phyloP scores from a whole-genome alignment of 768 basidiomycete species.

The Sporobolomyces pararoseus region DNA sequence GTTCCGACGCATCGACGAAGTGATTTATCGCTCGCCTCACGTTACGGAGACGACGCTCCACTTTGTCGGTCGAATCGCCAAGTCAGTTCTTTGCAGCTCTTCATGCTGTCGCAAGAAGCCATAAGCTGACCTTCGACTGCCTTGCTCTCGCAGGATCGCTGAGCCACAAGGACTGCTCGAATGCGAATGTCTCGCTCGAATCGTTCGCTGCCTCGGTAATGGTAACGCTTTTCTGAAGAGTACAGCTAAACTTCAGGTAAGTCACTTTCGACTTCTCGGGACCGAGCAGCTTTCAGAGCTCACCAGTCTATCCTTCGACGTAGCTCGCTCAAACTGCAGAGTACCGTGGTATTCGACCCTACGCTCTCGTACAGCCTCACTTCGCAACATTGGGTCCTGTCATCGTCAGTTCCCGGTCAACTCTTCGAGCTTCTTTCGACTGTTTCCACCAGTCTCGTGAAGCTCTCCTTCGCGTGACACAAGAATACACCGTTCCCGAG shows the following conservation, averaged over 20 bases:
- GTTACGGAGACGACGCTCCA: conserved; percentile 21
- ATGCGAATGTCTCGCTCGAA: conserved; percentile 15
- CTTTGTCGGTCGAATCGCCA: conserved; percentile 24
- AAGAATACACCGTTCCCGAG: conserved; percentile 64
- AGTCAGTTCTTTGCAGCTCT: background rate
- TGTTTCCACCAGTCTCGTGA: conserved; percentile 59
- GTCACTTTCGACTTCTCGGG: conserved; percentile 42
- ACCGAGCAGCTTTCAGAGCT: too few species aligned
- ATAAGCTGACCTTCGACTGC: background rate
- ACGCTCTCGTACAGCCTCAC: conserved; percentile 67
- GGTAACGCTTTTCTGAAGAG: conserved; percentile 67
- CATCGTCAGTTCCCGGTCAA: conserved; percentile 59
- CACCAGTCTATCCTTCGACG: background rate
- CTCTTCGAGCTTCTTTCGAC: conserved; percentile 65
- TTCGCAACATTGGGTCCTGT: conserved; percentile 65
- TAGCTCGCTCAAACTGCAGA: conserved; percentile 33
- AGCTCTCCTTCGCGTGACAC: conserved; percentile 63
- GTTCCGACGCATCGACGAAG: conserved; percentile 4
- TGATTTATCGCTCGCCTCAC: conserved; percentile 5
- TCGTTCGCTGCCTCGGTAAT: conserved; percentile 63
- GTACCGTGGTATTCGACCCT: conserved; percentile 56
- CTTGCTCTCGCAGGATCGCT: conserved; percentile 6
- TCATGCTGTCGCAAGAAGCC: too few species aligned
- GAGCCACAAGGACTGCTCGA: conserved; percentile 35
- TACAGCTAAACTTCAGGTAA: conserved; percentile 64